These are phyloP conservation scores for Graphiopsis chlorocephala DNA, from an alignment of 2,329 filamentous ascomycete genomes.

Conservation along the genomic window DNA sequence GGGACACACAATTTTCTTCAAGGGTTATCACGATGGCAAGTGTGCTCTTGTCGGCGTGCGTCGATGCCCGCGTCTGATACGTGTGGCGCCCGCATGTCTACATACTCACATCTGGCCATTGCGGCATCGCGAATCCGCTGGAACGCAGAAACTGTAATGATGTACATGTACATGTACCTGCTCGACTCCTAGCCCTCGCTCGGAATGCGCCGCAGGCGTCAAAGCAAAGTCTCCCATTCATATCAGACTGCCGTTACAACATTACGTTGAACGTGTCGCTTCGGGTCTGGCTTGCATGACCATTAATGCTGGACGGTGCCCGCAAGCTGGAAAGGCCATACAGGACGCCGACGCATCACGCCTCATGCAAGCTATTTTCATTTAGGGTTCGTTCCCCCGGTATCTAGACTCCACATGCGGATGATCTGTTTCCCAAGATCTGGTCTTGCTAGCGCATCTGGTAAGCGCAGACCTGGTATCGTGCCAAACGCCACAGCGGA, in stretches of 20 bases:
- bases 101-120: background rate
- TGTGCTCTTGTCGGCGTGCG: background rate
- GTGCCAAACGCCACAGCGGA: conserved; percentile 1
- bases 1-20: background rate
- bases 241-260: background rate
- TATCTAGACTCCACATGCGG: conserved; percentile 2
- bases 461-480: background rate
- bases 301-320: background rate
- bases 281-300: conserved; percentile 3
- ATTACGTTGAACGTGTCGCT: background rate
- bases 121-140: background rate
- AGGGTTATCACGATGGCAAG: background rate
- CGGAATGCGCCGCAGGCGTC: background rate
- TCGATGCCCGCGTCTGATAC: too few relatives aligned
- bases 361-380: conserved; percentile 8
- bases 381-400: background rate
- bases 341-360: background rate
- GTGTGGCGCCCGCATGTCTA: background rate
- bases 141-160: background rate
- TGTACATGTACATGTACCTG: background rate
- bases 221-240: background rate
- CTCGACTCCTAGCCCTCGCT: background rate
- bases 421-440: conserved; percentile 8
- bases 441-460: conserved; percentile 12
- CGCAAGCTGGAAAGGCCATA: background rate